These are phyloP conservation scores for Aschersonia sp. DNA, from an alignment of 2,329 filamentous ascomycete genomes.

Conservation along the genomic window DNA sequence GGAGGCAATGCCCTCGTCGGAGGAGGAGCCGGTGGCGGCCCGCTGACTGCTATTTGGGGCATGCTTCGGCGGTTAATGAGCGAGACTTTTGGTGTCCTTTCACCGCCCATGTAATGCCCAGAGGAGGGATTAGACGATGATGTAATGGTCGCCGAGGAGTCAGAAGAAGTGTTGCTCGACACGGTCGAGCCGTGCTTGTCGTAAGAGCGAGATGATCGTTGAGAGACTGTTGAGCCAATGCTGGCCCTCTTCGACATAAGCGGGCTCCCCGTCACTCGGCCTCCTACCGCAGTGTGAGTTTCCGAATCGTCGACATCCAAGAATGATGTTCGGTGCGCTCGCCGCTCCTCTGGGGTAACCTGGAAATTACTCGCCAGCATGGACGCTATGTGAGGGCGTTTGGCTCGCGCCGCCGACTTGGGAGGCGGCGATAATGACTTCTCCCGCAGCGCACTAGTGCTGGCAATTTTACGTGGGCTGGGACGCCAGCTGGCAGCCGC, in stretches of 20 bases:
- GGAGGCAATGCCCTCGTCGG: conserved; percentile 40
- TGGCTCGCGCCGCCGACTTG: neutral
- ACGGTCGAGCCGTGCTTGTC: conserved; percentile 4
- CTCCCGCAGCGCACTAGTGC: conserved; percentile 1
- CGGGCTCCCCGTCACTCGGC: conserved; percentile 1
- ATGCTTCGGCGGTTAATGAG: conserved; percentile 29
- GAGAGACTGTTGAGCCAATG: conserved; percentile 13
- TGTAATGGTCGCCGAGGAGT: conserved; percentile 10
- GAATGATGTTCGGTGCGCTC: conserved; percentile 3
- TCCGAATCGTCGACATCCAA: neutral
- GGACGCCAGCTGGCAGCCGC: neutral
- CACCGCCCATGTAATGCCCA: conserved; percentile 7
- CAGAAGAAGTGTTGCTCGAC: conserved; percentile 11
- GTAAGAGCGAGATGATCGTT: conserved; percentile 9
- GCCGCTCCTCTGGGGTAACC: neutral
- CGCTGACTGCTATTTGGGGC: conserved; percentile 31
- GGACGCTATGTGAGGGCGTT: conserved; percentile 2
- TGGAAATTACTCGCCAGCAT: neutral
- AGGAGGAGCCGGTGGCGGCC: conserved; percentile 38
- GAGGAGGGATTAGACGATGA: neutral
- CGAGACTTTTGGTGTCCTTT: conserved; percentile 8
- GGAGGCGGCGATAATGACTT: neutral
- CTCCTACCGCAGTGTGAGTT: neutral
- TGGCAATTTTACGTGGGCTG: conserved; percentile 2
- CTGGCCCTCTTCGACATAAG: conserved; percentile 12